These are phyloP conservation scores for Stagonosporopsis vannaccii DNA, from an alignment of 2,329 filamentous ascomycete genomes.

Conservation along the genomic window DNA sequence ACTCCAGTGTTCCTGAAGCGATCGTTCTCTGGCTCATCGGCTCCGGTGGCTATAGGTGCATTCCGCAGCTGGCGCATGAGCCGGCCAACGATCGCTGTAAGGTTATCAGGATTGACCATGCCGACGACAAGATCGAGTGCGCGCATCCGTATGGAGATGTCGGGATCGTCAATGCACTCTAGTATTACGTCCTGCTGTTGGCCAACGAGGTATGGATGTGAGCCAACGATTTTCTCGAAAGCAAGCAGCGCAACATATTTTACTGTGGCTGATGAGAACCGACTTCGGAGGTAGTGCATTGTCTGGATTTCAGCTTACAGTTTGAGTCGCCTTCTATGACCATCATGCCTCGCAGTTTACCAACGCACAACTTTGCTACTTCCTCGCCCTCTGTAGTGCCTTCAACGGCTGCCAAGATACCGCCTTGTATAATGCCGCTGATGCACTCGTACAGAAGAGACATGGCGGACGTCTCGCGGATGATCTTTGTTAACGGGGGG, in stretches of 20 bases:
- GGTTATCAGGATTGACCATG: constrained; percentile 89
- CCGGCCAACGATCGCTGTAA: constrained; percentile 83
- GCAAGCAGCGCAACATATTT: constrained; percentile 97
- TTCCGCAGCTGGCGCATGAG: constrained; percentile 84
- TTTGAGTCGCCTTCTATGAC: constrained; percentile 94
- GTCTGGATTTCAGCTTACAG: constrained; percentile 61
- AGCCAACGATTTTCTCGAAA: constrained; percentile 91
- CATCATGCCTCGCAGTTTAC: constrained; percentile 92
- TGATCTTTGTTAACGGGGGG: constrained; percentile 89
- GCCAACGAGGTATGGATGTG: constrained; percentile 86
- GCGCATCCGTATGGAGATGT: constrained; percentile 94
- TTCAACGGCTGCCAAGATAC: constrained; percentile 84
- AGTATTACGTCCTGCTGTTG: constrained; percentile 96
- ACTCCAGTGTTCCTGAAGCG: constrained; percentile 53
- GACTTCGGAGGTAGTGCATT: constrained; percentile 10
- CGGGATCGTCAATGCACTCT: constrained; percentile 92
- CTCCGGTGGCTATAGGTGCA: constrained; percentile 63
- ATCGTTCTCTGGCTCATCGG: constrained; percentile 57
- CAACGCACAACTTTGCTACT: constrained; percentile 89
- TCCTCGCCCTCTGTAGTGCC: constrained; percentile 85
- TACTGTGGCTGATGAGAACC: constrained; percentile 60
- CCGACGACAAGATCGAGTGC: constrained; percentile 90
- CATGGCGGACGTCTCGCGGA: constrained; percentile 95
- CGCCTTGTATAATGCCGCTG: constrained; percentile 96
- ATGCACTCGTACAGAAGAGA: constrained; percentile 98